phyloP scores from a whole-genome alignment of 306 rosid genomes.

The Cotoneaster glaucophyllus region DNA sequence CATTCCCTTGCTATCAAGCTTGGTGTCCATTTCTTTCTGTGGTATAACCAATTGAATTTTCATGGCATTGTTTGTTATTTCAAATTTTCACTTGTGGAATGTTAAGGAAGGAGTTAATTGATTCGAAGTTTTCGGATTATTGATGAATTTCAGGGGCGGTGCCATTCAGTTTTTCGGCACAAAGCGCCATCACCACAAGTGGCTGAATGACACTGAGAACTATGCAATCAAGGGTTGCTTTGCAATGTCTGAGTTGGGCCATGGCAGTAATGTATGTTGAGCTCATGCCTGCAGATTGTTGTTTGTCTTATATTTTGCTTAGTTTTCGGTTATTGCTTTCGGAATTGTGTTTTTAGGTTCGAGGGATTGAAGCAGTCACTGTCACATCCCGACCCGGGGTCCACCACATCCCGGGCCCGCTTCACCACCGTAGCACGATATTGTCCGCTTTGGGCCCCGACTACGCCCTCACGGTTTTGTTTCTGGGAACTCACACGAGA shows the following conservation, averaged over 20 bases:
- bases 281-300: constrained; percentile 12
- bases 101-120: neutral
- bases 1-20: constrained; percentile 78
- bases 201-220: constrained; percentile 71
- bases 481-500: no score
- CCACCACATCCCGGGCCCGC: no score
- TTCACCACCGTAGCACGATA: no score
- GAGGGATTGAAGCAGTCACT: no score
- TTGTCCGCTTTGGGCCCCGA: no score
- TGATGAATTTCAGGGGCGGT: constrained; percentile 70
- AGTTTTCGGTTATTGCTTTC: no score
- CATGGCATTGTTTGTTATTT: neutral
- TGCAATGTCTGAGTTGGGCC: constrained; percentile 96
- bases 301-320: constrained; percentile 5
- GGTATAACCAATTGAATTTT: constrained; percentile 24
- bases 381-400: no score
- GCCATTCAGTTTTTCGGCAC: constrained; percentile 77
- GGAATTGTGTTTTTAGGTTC: no score
- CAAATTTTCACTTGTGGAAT: neutral
- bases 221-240: constrained; percentile 67
- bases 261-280: constrained; percentile 87
- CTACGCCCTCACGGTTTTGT: no score
- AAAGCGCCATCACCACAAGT: constrained; percentile 76
- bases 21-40: constrained; percentile 69
- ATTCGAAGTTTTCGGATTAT: neutral